Evolutionary conservation across 768 basidiomycete species (phyloP).

Genomic region (Leccinum subtestaceum): DNA sequence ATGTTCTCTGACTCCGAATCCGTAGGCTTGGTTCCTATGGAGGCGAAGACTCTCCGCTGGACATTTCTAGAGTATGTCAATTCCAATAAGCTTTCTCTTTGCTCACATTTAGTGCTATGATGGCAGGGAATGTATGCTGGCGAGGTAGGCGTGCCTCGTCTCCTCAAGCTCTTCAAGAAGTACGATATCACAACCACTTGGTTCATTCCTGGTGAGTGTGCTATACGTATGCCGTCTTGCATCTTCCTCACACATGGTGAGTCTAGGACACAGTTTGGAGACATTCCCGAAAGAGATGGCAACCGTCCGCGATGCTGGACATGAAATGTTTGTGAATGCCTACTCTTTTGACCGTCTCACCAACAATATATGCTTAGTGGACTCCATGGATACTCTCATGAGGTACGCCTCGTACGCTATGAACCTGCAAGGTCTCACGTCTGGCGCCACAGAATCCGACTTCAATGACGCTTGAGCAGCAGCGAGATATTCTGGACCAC

Average conservation of each 20-base stretch:
- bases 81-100: neutral
- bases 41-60: slow-evolving; percentile 67
- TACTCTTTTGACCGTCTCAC: neutral
- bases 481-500: slow-evolving; percentile 66
- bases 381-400: slow-evolving; percentile 71
- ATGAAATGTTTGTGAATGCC: slow-evolving; percentile 52
- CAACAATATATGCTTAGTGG: slow-evolving; percentile 38
- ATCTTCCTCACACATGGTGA: neutral
- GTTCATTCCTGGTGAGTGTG: slow-evolving; percentile 63
- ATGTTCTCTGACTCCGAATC: neutral
- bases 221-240: neutral
- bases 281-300: slow-evolving; percentile 72
- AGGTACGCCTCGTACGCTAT: slow-evolving; percentile 33
- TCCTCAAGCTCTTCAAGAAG: slow-evolving; percentile 70
- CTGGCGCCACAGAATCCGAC: slow-evolving; percentile 48
- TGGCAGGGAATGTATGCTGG: slow-evolving; percentile 67
- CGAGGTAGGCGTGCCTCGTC: slow-evolving; percentile 65
- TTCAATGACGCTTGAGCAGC: slow-evolving; percentile 59
- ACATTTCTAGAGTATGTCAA: slow-evolving; percentile 55
- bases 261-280: slow-evolving; percentile 63
- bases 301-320: slow-evolving; percentile 66
- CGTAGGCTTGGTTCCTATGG: slow-evolving; percentile 70
- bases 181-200: slow-evolving; percentile 67
- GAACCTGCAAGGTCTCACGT: neutral
- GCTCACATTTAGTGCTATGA: neutral